Evolutionary conservation across 257 asterid genomes (phyloP), one percentile per base, ranked within the genome.

Genomic region (Petunia axillaris): DNA sequence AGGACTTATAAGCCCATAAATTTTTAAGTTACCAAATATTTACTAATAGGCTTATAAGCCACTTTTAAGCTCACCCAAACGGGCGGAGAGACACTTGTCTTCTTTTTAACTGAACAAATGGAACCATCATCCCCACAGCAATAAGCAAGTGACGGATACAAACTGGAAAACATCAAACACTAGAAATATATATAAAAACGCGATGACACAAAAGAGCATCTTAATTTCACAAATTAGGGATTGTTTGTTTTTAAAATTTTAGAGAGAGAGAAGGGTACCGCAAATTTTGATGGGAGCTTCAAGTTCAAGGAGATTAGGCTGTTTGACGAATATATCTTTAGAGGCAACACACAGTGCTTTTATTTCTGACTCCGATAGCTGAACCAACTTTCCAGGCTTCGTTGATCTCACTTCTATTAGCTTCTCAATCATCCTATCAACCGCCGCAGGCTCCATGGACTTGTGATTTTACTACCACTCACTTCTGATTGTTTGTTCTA

Each of bases 211-310:
- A 25, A 25, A 25, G 25, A 25, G 25, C 25, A 25, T 25, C 25
- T 25, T 0, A 25, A 25, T 25, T 25, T 25, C 25, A 25, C 25
- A 25, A 25, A 25, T 25, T 25, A 25, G 25, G 25, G 25, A 25
- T 25, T 25, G 25, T 25, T 25, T 25, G 25, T 25, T 25, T 25
- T 25, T 25, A 25, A 25, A 25, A n/a, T n/a, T n/a, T n/a, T n/a
- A n/a, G 25, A 25, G 25, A 25, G 25, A 25, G 25, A 25, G 25
- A 39, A 77, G 16, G 16, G 1, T 85, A 93, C 98, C 98, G 39
- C 98, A 93, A 92, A 94, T 94, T 91, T 94, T 92, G 92, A 94
- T 92, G 81, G 98, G 98, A 57, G 98, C 97, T 81, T 91, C 94
- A 44, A 94, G 95, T 70, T 94, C 98, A n/a, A 94, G 97, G 78